phyloP scores from a whole-genome alignment of 495 filamentous ascomycete genomes.

The Friedmanniomyces simplex region DNA sequence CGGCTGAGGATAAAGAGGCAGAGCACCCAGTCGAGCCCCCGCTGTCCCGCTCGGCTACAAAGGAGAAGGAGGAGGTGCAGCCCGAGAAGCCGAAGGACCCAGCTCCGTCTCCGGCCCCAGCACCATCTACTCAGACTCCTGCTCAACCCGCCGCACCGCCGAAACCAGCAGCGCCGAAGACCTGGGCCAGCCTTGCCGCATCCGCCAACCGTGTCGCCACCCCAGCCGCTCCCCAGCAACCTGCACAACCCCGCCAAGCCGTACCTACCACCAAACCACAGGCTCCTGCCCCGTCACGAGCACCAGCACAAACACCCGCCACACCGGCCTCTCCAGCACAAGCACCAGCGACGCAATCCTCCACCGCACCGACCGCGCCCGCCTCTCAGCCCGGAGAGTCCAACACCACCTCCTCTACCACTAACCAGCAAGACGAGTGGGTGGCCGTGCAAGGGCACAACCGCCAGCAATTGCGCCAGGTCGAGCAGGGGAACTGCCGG shows the following conservation, averaged over 20 bases:
- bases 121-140: slow-evolving; percentile 34
- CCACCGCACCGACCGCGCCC: slow-evolving; percentile 34
- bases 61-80: slow-evolving; percentile 22
- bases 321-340: neutral
- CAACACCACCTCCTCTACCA: slow-evolving; percentile 28
- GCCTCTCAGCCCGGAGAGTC: slow-evolving; percentile 34
- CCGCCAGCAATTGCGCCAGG: slow-evolving; percentile 63
- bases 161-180: slow-evolving; percentile 56
- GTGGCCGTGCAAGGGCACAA: slow-evolving; percentile 72
- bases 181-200: slow-evolving; percentile 78
- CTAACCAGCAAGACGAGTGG: slow-evolving; percentile 48
- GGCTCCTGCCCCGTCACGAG: slow-evolving; percentile 19
- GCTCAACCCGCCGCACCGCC: slow-evolving; percentile 31
- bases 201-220: slow-evolving; percentile 35
- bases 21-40: slow-evolving; percentile 15
- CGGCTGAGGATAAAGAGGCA: slow-evolving; percentile 18
- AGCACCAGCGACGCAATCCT: neutral
- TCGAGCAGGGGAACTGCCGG: slow-evolving; percentile 38
- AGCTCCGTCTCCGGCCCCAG: slow-evolving; percentile 43
- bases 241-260: slow-evolving; percentile 15
- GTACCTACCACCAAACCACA: slow-evolving; percentile 6
- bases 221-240: slow-evolving; percentile 29
- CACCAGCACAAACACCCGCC: neutral
- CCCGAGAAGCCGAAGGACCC: slow-evolving; percentile 49
- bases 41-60: slow-evolving; percentile 4